Evolutionary conservation across 2,329 filamentous ascomycete species (phyloP).

Genomic region (Cytospora leucostoma): DNA sequence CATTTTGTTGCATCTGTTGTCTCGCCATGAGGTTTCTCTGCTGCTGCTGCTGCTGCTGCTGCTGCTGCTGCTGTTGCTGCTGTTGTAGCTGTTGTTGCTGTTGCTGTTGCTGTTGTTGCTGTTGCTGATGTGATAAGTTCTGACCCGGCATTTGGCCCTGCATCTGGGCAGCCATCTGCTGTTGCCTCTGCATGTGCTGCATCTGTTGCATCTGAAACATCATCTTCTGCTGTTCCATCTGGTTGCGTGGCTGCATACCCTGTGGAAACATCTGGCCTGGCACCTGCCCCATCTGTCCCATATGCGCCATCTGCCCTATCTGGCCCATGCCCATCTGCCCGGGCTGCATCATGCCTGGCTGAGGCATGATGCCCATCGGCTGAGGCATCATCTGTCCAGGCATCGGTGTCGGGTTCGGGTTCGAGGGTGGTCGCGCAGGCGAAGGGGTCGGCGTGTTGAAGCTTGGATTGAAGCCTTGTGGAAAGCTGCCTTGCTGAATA

Average conservation of each 20-base stretch:
- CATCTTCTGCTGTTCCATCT: conserved; percentile 73
- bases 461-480: conserved; percentile 59
- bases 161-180: conserved; percentile 44
- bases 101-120: conserved; percentile 3
- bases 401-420: conserved; percentile 50
- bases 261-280: conserved; percentile 38
- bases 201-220: conserved; percentile 82
- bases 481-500: conserved; percentile 50
- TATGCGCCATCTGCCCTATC: conserved; percentile 31
- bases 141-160: conserved; percentile 34
- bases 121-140: conserved; percentile 33
- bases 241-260: conserved; percentile 52
- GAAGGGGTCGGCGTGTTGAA: conserved; percentile 57
- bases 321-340: conserved; percentile 34
- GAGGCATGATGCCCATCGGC: conserved; percentile 45
- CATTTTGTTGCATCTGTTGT: conserved; percentile 56
- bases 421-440: conserved; percentile 57
- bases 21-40: conserved; percentile 54
- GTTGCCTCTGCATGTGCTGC: conserved; percentile 64
- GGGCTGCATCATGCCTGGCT: conserved; percentile 41
- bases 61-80: conserved; percentile 27
- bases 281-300: conserved; percentile 35
- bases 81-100: conserved; percentile 25
- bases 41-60: conserved; percentile 30
- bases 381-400: conserved; percentile 57